These are phyloP conservation scores for Xylariomycetidae sp. DNA, from an alignment of 2,329 filamentous ascomycete species.

Conservation along the genomic window DNA sequence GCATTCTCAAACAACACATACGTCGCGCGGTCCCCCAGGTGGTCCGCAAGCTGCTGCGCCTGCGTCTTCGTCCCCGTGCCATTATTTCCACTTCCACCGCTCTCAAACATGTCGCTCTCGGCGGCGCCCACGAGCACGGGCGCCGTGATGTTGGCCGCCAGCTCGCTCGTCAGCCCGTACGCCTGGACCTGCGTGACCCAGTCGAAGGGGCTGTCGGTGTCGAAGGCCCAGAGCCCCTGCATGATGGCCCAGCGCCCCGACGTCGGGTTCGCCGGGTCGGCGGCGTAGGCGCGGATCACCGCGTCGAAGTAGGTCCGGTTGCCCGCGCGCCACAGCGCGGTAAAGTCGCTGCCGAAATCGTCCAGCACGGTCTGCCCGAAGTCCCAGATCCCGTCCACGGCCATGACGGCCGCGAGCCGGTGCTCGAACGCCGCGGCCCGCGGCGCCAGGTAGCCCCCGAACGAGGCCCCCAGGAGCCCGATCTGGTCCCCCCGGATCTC, in stretches of 20 bases:
- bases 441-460: conserved; percentile 14
- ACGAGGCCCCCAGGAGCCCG: conserved; percentile 10
- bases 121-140: conserved; percentile 24
- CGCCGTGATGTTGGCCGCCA: conserved; percentile 13
- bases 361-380: conserved; percentile 6
- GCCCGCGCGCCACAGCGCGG: conserved; percentile 11
- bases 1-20: conserved; percentile 11
- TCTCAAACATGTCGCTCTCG: conserved; percentile 20
- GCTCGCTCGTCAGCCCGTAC: conserved; percentile 13
- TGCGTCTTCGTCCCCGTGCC: no score
- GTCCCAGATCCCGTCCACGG: conserved; percentile 13
- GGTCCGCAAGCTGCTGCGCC: conserved; percentile 12
- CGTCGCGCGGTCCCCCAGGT: conserved; percentile 13
- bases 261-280: conserved; percentile 9
- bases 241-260: conserved; percentile 25
- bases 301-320: conserved; percentile 12
- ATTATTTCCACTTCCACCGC: no score
- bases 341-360: conserved; percentile 13
- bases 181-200: conserved; percentile 4
- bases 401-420: conserved; percentile 15
- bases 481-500: conserved; percentile 11
- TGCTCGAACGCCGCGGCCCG: conserved; percentile 25
- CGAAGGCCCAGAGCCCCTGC: conserved; percentile 31
- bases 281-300: conserved; percentile 1
- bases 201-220: conserved; percentile 24